These are phyloP conservation scores for Petunia secreta DNA, from an alignment of 257 asterid species.

Conservation along the genomic window DNA sequence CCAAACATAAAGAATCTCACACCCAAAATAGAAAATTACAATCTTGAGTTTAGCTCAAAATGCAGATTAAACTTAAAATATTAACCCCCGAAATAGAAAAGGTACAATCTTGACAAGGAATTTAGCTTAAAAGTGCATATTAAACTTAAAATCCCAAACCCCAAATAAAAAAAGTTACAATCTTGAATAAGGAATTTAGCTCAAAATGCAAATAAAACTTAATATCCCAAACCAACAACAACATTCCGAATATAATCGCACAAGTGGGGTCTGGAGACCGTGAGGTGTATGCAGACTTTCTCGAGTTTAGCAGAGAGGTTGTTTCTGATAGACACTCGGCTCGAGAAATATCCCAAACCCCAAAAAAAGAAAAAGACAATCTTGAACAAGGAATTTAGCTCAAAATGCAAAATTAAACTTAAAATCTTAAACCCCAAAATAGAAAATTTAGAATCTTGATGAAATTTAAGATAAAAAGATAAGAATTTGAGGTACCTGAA, in stretches of 20 bases:
- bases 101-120: slow-evolving; percentile 7
- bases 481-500: slow-evolving; percentile 23
- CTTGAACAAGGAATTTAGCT: background rate
- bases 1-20: background rate
- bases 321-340: too few relatives aligned
- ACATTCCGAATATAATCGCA: too few relatives aligned
- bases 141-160: background rate
- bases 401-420: background rate
- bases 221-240: too few relatives aligned
- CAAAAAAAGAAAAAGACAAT: background rate
- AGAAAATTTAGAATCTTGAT: background rate
- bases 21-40: background rate
- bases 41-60: background rate
- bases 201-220: background rate
- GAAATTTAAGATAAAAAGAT: background rate
- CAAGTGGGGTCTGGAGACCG: too few relatives aligned
- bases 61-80: background rate
- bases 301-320: too few relatives aligned
- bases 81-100: background rate
- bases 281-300: too few relatives aligned
- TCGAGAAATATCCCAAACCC: too few relatives aligned
- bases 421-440: slow-evolving; percentile 16
- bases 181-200: background rate
- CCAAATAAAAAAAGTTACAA: background rate
- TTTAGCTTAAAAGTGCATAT: background rate